A percentile compares a stretch with the other conserved stretches of the same genome.
Conservation (phyloP, 441 rosid species). For the Populus trichocarpa region DNA sequence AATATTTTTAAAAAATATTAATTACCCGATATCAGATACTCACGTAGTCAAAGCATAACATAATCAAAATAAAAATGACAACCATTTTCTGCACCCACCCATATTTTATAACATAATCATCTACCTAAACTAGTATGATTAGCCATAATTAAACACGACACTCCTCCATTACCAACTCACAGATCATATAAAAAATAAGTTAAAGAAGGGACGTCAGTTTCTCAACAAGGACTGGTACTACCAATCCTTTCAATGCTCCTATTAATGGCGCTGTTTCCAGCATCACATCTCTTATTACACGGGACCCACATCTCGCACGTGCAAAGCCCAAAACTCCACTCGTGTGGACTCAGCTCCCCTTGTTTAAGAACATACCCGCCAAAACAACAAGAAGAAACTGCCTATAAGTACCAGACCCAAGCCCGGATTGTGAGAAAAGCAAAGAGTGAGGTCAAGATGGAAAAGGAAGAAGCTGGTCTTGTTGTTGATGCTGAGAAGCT, state of each 20-base stretch:
- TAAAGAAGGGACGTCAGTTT: background rate
- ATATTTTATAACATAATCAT: background rate
- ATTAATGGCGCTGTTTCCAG: background rate
- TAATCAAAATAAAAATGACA: background rate
- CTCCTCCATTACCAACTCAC: background rate
- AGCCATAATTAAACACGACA: background rate
- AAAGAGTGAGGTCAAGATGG: background rate
- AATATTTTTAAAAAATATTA: too few relatives aligned
- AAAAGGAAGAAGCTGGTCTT: conserved; percentile 1
- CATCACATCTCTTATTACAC: background rate
- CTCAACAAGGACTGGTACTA: background rate
- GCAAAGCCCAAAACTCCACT: background rate
- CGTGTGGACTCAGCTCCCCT: conserved; percentile 17
- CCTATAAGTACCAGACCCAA: conserved; percentile 13
- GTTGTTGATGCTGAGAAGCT: conserved; percentile 23
- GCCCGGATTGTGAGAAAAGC: background rate
- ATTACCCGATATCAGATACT: too few relatives aligned
- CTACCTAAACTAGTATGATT: background rate
- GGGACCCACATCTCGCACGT: background rate
- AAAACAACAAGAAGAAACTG: background rate
- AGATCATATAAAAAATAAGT: too few relatives aligned
- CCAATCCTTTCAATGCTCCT: background rate
- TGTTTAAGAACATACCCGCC: conserved; percentile 23
- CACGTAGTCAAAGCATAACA: background rate
- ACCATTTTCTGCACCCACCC: background rate